Conservation (phyloP, 1,284 basidiomycete species). For the Fomitopsis pinicola region DNA sequence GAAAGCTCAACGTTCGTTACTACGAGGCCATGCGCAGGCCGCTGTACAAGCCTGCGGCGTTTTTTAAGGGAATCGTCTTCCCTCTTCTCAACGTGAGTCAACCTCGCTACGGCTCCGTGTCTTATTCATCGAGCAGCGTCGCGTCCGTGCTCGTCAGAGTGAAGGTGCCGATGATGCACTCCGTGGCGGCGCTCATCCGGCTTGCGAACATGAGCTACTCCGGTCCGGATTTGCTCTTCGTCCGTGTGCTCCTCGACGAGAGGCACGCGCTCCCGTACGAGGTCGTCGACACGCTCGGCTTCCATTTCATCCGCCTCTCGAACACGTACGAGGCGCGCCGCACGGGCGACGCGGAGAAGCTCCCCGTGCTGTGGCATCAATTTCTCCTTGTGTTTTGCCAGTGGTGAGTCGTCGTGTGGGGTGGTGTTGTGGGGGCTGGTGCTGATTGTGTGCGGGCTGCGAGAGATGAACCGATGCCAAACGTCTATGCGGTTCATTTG, state of each 20-base stretch:
- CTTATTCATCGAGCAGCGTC: conserved; percentile 33
- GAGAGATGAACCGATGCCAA: conserved; percentile 61
- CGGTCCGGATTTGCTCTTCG: conserved; percentile 94
- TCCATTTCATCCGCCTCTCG: conserved; percentile 95
- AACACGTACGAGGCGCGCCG: conserved; percentile 76
- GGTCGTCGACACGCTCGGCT: conserved; percentile 95
- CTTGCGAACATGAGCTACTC: conserved; percentile 97
- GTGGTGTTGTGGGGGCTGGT: no score
- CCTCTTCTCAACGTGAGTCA: conserved; percentile 83
- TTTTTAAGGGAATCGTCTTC: conserved; percentile 98
- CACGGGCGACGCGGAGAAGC: conserved; percentile 63
- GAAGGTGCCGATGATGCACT: conserved; percentile 93
- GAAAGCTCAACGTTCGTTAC: conserved; percentile 91
- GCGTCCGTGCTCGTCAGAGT: conserved; percentile 91
- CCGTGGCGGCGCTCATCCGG: conserved; percentile 90
- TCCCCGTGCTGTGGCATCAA: conserved; percentile 99
- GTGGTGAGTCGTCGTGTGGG: conserved; percentile 45
- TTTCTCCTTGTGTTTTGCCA: conserved; percentile 93
- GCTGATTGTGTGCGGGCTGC: conserved; percentile 18
- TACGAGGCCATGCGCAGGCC: conserved; percentile 92
- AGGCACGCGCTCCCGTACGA: conserved; percentile 99
- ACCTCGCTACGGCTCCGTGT: no score
- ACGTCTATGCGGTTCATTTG: conserved; percentile 33
- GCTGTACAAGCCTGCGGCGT: conserved; percentile 95
- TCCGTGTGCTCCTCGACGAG: conserved; percentile 96